phyloP scores from a whole-genome alignment of 176 grass and related monocot species.

The Avena atlantica region DNA sequence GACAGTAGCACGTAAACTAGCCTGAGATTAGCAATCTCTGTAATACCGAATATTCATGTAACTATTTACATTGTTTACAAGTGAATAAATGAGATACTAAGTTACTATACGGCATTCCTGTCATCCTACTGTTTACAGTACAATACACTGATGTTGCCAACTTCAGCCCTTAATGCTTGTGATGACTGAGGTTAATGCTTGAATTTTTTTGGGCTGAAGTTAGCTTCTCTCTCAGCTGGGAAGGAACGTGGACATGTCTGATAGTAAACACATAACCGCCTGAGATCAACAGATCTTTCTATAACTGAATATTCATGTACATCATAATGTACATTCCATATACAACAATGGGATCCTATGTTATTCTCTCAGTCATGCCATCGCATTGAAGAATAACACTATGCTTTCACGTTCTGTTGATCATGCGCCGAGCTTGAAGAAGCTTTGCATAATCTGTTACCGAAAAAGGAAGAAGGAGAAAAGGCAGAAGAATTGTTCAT shows the following conservation, averaged over 20 bases:
- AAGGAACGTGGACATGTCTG: background rate
- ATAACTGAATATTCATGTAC: background rate
- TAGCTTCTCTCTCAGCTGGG: slow-evolving; percentile 34
- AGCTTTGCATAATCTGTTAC: background rate
- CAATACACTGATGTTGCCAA: background rate
- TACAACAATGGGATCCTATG: background rate
- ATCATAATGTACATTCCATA: background rate
- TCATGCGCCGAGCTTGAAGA: background rate
- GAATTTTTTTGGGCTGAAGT: slow-evolving; percentile 2
- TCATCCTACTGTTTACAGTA: background rate
- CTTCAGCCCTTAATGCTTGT: background rate
- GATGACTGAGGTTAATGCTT: background rate
- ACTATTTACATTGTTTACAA: slow-evolving; percentile 41
- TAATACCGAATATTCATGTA: slow-evolving; percentile 42
- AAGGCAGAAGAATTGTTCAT: too few relatives aligned
- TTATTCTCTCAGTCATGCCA: background rate
- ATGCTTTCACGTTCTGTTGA: background rate
- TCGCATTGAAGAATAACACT: background rate
- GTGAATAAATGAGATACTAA: slow-evolving; percentile 51
- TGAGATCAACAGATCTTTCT: background rate
- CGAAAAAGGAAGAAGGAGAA: too few relatives aligned
- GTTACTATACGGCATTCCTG: background rate
- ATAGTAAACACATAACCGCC: background rate
- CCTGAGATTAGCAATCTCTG: slow-evolving; percentile 15
- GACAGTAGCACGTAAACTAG: slow-evolving; percentile 12